These are phyloP conservation scores for Apiospora saccharicola DNA, from an alignment of 2,329 filamentous ascomycete genomes.

Conservation along the genomic window DNA sequence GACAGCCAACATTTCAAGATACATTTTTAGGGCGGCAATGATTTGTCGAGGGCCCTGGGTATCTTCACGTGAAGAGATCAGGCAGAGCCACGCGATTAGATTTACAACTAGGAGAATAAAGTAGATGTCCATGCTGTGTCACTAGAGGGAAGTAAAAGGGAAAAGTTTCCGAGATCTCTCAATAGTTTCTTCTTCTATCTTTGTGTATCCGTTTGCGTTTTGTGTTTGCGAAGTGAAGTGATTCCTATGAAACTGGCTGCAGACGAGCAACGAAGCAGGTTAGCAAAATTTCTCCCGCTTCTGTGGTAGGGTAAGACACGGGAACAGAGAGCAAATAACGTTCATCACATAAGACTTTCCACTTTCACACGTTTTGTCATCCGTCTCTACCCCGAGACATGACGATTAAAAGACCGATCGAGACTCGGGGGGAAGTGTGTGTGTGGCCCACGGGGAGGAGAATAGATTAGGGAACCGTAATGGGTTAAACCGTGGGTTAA, in stretches of 20 bases:
- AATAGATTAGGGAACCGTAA: too few relatives aligned
- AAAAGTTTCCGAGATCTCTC: background rate
- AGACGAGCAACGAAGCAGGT: background rate
- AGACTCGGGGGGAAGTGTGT: background rate
- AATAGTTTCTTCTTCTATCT: background rate
- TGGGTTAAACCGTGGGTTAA: background rate
- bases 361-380: background rate
- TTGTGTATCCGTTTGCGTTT: background rate
- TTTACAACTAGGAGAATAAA: background rate
- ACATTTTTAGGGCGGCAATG: background rate
- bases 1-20: background rate
- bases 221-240: background rate
- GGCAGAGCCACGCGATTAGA: background rate
- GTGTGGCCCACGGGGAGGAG: too few relatives aligned
- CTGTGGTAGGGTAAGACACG: background rate
- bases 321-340: background rate
- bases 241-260: background rate
- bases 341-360: background rate
- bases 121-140: background rate
- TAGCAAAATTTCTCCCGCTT: background rate
- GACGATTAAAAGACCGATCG: background rate
- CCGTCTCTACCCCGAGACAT: background rate
- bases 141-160: background rate
- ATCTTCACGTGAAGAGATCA: background rate
- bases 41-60: background rate